Base-by-base conservation (phyloP, 2,329 filamentous ascomycete species). In the Hymenoscyphus infarciens region DNA sequence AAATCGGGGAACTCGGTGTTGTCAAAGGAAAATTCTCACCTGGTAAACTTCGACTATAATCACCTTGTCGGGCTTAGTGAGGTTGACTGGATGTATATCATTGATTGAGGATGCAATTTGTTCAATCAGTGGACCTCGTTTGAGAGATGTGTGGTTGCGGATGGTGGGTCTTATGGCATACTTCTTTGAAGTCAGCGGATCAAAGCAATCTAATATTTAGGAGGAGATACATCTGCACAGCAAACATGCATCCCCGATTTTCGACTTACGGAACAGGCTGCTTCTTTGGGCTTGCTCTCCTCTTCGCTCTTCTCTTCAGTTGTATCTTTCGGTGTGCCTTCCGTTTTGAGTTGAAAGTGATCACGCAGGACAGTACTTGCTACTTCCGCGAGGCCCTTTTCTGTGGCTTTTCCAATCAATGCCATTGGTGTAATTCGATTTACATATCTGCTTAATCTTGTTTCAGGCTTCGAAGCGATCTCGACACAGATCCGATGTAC, bases 151-250 rank as follows among this genome's bases (percentile, higher is more conserved):
- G 75, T 93, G 87, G 71, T 90, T 91, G 61, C 91, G 86, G 65
- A 91, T 85, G 15, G 85, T 89, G n/a, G 88, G 85, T 54, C 91
- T 86, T 68, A 96, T 93, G n/a, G 90, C 91, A 76, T 92, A 95
- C 90, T 94, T 65, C 35, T 39, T 45, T 16, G 7, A 15, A 54
- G 49, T 60, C 31, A 60, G 58, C 31, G 53, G 38, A 55, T 66
- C 33, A 65, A 57, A 19, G 13, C 4, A 52, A 52, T 52, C 35
- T 58, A 59, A 62, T 58, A 63, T 64, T 22, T 6, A 22, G 22
- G 49, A 49, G n/a, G 27, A 56, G 45, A n/a, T 22, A 52, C 33
- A 45, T 56, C 15, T 52, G 45, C 45, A 52, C 10, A 52, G 45
- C 19, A 13, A 52, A 13, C 22, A 22, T 52, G n/a, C 19, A 13